Base-by-base conservation (phyloP, 805 yeast genomes). In the Teunomyces atbi region DNA sequence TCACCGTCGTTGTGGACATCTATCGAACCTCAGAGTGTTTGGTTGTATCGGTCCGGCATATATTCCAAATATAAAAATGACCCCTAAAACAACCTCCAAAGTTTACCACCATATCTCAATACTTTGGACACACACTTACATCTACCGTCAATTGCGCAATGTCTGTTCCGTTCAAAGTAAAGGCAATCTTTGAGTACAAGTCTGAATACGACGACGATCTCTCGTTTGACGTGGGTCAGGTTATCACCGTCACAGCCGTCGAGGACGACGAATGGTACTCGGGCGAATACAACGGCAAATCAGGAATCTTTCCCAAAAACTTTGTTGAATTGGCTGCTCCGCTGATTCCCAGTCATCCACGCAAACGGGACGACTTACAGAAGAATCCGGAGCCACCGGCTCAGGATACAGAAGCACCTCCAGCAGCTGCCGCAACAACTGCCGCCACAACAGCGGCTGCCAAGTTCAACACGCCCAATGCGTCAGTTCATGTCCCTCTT, bases 191-290 rank as follows among this genome's bases (percentile, higher is more conserved):
- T 57, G 86, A 83, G 42, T 88, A 86, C 66, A 64, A 61, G 49
- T 70, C 76, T 11, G 76, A 69, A 5, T 89, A 81, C 52, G 89
- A 83, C 23, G 98, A 94, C 62, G 99, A 92, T 63, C 76, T 92
- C 60, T 73, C 78, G 28, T 91, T 92, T 56, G 62, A 64, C 0
- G 79, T 71, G 4, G 91, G 86, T 16, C 89, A 86, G 61, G 53
- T 78, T 23, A 84, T 92, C 53, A 79, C 82, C 3, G 97, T 92
- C 21, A 81, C 84, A 4, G 81, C 79, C 32, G 74, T 88, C 44
- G 96, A 89, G 55, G 97, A 92, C 63, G 96, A 83, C 5, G 96
- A 91, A 52, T 94, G 98, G 98, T 86, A 80, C 60, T 71, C 78
- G 33, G 99, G 99, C 3, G 68, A 74, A 4, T 86, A 78, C 56